Base-by-base conservation (phyloP, 331 rosid species). In the Spiraea crenata region DNA sequence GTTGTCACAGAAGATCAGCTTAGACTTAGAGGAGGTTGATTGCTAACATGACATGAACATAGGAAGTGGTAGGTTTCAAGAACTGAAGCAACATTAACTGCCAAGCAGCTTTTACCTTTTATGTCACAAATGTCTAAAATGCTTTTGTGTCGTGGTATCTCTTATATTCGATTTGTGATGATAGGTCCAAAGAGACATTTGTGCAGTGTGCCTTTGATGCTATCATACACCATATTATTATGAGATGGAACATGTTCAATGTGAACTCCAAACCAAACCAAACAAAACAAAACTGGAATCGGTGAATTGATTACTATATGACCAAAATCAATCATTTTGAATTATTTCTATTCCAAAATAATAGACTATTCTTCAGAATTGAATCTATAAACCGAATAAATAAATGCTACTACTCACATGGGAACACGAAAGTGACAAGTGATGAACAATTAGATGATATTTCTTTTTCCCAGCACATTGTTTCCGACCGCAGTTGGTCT, bases 281-380 rank as follows among this genome's bases (percentile, higher is more conserved):
- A 65, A 80, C 77, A 60, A 70, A 65, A 80, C 77, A 60, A 38
- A 31, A 61, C 71, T 60, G 60, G 51, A 67, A 54, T 69, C 63
- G 56, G 67, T 63, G 85, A 73, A 57, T 48, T 31, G 3, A 35
- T 19, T 54, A 61, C 48, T 16, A 6, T 34, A 66, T 63, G 47
- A 57, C 13, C 57, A 57, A 65, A 56, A 60, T 51, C 68, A 42
- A 25, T 49, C 46, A 55, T 38, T 71, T 57, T 67, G 67, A 72
- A 66, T 63, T 12, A 64, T 70, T 68, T 44, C 6, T 77, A 67
- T 69, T 56, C 35, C 37, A 57, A 45, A 56, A 74, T 42, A 72
- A 57, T 75, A 35, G 54, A 52, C 40, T 37, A 42, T 60, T 52
- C 7, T 52, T 65, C 16, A 34, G 58, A 42, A 44, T 15, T 51